phyloP scores from a whole-genome alignment of 306 rosid genomes.

The Abrus pulchellus region DNA sequence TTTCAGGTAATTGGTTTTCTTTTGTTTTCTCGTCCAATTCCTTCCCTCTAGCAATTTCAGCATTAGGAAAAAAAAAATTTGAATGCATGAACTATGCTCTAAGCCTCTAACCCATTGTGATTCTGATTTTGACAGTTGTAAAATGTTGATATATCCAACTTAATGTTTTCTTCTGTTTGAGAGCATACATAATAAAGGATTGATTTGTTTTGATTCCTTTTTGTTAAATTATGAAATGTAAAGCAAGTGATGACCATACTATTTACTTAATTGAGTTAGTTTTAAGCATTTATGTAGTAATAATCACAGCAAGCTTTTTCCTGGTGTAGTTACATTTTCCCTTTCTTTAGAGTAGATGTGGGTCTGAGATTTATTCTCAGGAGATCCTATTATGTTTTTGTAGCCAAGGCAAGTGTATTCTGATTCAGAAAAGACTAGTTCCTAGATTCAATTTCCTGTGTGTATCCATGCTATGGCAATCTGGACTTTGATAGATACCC shows the following conservation, averaged over 20 bases:
- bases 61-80: neutral
- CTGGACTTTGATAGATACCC: neutral
- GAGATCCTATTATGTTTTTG: constrained; percentile 10
- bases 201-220: neutral
- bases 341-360: constrained; percentile 10
- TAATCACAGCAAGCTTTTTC: neutral
- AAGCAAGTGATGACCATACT: constrained; percentile 20
- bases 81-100: constrained; percentile 18
- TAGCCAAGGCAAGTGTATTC: constrained; percentile 22
- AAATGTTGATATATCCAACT: constrained; percentile 15
- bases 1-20: constrained; percentile 70
- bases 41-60: neutral
- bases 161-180: constrained; percentile 20
- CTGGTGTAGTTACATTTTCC: constrained; percentile 10
- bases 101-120: constrained; percentile 10
- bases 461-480: constrained; percentile 8
- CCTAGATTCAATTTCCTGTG: constrained; percentile 37
- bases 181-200: constrained; percentile 11
- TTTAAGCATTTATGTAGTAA: constrained; percentile 1
- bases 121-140: constrained; percentile 5
- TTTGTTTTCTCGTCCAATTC: constrained; percentile 20
- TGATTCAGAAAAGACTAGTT: constrained; percentile 34
- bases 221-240: constrained; percentile 33
- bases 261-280: constrained; percentile 10
- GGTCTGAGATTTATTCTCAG: neutral